Base-by-base conservation (phyloP, 768 basidiomycete genomes). In the Panus rudis region DNA sequence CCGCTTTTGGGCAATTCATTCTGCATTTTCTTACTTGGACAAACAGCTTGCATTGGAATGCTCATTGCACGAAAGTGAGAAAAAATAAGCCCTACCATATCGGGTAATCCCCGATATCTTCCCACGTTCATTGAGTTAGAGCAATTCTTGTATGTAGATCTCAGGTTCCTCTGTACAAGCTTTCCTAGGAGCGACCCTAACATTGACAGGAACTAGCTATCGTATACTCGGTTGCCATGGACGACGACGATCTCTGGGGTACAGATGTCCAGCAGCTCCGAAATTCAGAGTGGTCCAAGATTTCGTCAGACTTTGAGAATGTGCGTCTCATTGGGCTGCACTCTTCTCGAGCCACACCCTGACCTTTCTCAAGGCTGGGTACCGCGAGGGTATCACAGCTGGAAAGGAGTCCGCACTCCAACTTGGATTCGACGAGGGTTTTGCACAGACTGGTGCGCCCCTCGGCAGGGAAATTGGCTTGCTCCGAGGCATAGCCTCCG, bases 321-420 rank as follows among this genome's bases (percentile, higher is more conserved):
- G 86, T 85, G 62, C 37, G 71, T 45, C 8, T 16, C 14, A n/a
- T 14, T n/a, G 17, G 8, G 16, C 13, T 27, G 12, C 4, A 4
- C 0, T 21, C 28, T 23, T 12, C 11, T 16, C 30, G 2, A 24
- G 22, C 17, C 17, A 16, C 12, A 1, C 3, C 21, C 20, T 37
- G 12, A 45, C 16, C 27, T 26, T 2, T 43, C 21, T 22, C 17
- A 52, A 96, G 94, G 79, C 79, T 14, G 94, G 94, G 2, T 97
- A 97, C 57, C 79, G 94, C n/a, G 93, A 97, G 64, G 94, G 94
- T 5, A 94, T 98, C 53, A 86, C 82, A 0, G 80, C 84, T 4
- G 94, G 94, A 3, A 98, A 97, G 60, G 85, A 93, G 59, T 70
- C 75, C 0, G 81, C 81, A 2, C 71, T 97, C 2, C 94, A 99